phyloP scores from a whole-genome alignment of 2,329 filamentous ascomycete genomes.

The Pseudogymnoascus verrucosus region DNA sequence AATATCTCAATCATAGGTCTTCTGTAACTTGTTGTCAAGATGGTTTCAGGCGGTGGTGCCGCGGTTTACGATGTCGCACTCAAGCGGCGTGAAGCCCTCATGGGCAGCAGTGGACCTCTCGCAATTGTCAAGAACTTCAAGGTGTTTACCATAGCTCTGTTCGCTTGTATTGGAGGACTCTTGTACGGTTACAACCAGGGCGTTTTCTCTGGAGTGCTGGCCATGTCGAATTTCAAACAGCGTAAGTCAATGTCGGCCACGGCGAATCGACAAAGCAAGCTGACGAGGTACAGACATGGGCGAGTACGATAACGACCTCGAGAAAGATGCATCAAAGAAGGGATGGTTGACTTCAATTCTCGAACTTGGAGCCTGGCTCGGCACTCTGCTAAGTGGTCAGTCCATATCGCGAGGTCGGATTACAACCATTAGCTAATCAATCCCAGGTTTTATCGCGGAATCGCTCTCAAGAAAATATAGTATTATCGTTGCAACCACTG shows the following conservation, averaged over 20 bases:
- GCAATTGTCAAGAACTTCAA: conserved; percentile 52
- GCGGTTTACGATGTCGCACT: conserved; percentile 44
- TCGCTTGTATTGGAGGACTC: conserved; percentile 55
- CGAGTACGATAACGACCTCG: conserved; percentile 40
- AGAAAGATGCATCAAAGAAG: conserved; percentile 44
- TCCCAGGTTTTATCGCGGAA: conserved; percentile 53
- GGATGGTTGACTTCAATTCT: conserved; percentile 60
- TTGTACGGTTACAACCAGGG: conserved; percentile 62
- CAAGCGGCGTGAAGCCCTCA: conserved; percentile 43
- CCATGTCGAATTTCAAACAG: conserved; percentile 45
- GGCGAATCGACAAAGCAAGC: conserved; percentile 20
- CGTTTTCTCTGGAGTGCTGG: conserved; percentile 63
- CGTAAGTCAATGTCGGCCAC: conserved; percentile 31
- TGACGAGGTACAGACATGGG: conserved; percentile 42
- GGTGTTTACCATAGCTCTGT: conserved; percentile 52
- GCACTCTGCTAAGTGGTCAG: conserved; percentile 49
- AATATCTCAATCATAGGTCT: background rate
- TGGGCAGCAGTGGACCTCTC: conserved; percentile 43
- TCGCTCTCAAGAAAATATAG: conserved; percentile 60
- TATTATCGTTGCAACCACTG: conserved; percentile 54
- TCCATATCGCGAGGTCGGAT: background rate
- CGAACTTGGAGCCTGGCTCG: conserved; percentile 71
- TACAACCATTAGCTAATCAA: conserved; percentile 11
- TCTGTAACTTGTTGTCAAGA: conserved; percentile 12
- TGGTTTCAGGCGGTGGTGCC: conserved; percentile 24